Evolutionary conservation across 306 rosid species (phyloP).

Genomic region (Glycine latifolia): DNA sequence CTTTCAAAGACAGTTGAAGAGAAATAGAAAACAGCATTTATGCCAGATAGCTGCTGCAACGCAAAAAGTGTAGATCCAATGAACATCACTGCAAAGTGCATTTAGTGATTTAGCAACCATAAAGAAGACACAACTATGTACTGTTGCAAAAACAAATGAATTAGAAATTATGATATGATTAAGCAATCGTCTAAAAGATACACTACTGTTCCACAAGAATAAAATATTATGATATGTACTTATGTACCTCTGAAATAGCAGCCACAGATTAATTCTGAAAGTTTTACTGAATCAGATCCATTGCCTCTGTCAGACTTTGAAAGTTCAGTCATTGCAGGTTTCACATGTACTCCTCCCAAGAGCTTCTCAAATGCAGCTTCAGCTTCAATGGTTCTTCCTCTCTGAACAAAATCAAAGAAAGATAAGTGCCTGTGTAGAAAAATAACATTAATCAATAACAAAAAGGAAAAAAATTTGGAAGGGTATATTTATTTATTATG

Average conservation of each 20-base stretch:
- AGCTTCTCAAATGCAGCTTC: slow-evolving; percentile 80
- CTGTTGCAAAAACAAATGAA: neutral
- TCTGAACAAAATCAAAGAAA: slow-evolving; percentile 61
- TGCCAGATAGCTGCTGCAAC: slow-evolving; percentile 93
- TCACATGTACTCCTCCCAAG: slow-evolving; percentile 75
- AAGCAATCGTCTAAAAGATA: slow-evolving; percentile 38
- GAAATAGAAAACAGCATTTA: slow-evolving; percentile 89
- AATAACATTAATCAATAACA: slow-evolving; percentile 32
- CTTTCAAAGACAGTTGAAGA: slow-evolving; percentile 82
- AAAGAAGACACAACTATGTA: slow-evolving; percentile 42
- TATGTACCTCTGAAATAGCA: slow-evolving; percentile 66
- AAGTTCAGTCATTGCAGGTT: slow-evolving; percentile 75
- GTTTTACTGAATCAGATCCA: slow-evolving; percentile 57
- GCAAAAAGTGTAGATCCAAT: slow-evolving; percentile 86
- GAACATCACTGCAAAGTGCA: slow-evolving; percentile 84
- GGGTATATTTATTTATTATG: neutral
- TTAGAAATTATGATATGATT: slow-evolving; percentile 29
- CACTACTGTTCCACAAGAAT: slow-evolving; percentile 18
- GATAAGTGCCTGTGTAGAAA: slow-evolving; percentile 30
- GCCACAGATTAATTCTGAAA: slow-evolving; percentile 67
- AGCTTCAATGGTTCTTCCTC: slow-evolving; percentile 78
- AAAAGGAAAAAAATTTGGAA: slow-evolving; percentile 4
- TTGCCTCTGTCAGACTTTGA: slow-evolving; percentile 73
- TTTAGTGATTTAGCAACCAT: slow-evolving; percentile 50
- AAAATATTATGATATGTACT: neutral